Base-by-base conservation (phyloP, 23 red algal species). In the Pyropia yezoensis region DNA sequence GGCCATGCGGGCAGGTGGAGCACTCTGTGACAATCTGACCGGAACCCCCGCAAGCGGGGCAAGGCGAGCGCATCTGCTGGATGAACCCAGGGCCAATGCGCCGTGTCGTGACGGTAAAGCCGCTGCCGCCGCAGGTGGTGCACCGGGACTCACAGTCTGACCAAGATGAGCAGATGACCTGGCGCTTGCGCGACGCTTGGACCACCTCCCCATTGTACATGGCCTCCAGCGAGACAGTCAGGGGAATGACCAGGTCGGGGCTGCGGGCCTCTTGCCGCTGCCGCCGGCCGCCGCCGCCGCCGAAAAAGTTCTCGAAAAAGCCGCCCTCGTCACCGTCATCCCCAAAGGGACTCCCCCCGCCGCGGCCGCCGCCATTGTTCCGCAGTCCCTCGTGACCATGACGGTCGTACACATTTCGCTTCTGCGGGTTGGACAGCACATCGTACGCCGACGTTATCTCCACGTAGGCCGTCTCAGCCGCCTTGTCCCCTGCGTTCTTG, bases 371-470 rank as follows among this genome's bases (percentile, higher is more conserved):
- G 13, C 9, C 56, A 21, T 85, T 63, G 16, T 63, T 27, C 67
- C 56, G 58, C 13, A 98, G 53, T 21, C 94, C 94, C 57, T 89
- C 94, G 49, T 88, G 86, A 13, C 94, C 94, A 60, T 75, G 91
- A 34, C 20, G 68, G 50, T 98, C 94, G 52, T 98, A 98, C 52
- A 70, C 67, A 23, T 72, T 17, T 47, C 94, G 94, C 57, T 87
- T 91, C 17, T 52, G 63, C 13, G 76, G 45, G 47, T 91, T 81
- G 20, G 49, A 65, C 12, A 98, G 57, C 19, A 98, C 75, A 61
- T 98, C 91, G 57, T 96, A 96, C 18, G 91, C 91, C 50, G 70
- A 77, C 30, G 73, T 87, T 1, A 96, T 47, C 57, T 96, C 83
- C 21, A 77, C 71, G 52, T 81, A 96, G 49, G 33, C 65, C 57